Conservation (phyloP, 345 rosid genomes). For the Rhizophora apiculata region DNA sequence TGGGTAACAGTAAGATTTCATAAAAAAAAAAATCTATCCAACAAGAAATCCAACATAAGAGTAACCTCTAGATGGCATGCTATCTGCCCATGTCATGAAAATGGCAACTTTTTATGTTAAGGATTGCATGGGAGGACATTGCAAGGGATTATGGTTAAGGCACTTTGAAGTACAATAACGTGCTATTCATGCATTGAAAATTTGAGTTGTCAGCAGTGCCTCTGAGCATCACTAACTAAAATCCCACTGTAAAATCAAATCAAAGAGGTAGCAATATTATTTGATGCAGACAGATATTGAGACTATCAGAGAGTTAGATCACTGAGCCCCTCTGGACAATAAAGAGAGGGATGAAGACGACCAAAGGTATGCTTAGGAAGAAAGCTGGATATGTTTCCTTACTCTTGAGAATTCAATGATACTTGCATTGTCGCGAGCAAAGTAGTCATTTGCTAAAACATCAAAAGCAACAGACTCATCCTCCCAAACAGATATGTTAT, state of each 20-base stretch:
- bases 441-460: conserved; percentile 70
- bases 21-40: neutral
- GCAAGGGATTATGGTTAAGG: neutral
- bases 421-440: conserved; percentile 56
- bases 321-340: neutral
- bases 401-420: conserved; percentile 63
- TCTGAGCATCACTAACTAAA: too few species aligned
- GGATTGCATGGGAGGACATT: neutral
- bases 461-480: conserved; percentile 80
- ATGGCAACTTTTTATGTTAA: neutral
- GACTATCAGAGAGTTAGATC: neutral
- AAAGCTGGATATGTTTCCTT: conserved; percentile 15
- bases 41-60: neutral
- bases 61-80: neutral
- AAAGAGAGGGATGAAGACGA: too few species aligned
- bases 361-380: neutral
- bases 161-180: too few species aligned
- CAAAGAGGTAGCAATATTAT: too few species aligned
- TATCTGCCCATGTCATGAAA: neutral
- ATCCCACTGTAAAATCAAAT: too few species aligned
- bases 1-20: conserved; percentile 8
- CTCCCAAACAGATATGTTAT: conserved; percentile 64
- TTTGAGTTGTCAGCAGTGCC: too few species aligned
- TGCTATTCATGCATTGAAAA: too few species aligned
- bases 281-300: too few species aligned